phyloP scores from a whole-genome alignment of 306 rosid species.

The Vigna reflexopilosa region DNA sequence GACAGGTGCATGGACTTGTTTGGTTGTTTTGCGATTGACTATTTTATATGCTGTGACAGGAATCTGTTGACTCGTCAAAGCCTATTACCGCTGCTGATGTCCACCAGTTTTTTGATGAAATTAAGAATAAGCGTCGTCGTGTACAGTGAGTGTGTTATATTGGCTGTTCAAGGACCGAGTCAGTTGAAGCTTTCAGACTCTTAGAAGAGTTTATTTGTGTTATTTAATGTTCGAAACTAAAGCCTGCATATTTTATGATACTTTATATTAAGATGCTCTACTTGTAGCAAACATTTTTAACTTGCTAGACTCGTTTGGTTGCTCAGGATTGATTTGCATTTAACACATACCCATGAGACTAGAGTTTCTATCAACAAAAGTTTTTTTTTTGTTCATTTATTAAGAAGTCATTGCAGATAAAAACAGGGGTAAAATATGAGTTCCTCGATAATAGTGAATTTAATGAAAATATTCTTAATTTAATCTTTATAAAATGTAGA shows the following conservation, averaged over 20 bases:
- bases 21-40: slow-evolving; percentile 31
- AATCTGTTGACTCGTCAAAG: slow-evolving; percentile 83
- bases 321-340: slow-evolving; percentile 19
- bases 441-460: no score
- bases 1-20: slow-evolving; percentile 27
- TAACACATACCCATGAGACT: neutral
- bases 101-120: slow-evolving; percentile 84
- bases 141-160: slow-evolving; percentile 56
- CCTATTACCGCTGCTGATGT: slow-evolving; percentile 87
- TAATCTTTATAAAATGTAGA: no score
- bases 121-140: slow-evolving; percentile 92
- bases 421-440: no score
- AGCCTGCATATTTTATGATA: slow-evolving; percentile 44
- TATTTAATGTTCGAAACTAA: slow-evolving; percentile 36
- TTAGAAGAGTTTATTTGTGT: slow-evolving; percentile 37
- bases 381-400: neutral
- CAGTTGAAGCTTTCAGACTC: slow-evolving; percentile 41
- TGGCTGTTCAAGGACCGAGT: slow-evolving; percentile 29
- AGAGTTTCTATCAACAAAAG: neutral
- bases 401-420: neutral
- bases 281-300: slow-evolving; percentile 26
- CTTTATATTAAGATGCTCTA: slow-evolving; percentile 36
- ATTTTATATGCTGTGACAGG: slow-evolving; percentile 59
- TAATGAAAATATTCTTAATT: no score
- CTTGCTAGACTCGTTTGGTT: slow-evolving; percentile 26